These are phyloP conservation scores for Ceratocystis destructans DNA, from an alignment of 2,329 filamentous ascomycete species.

Conservation along the genomic window DNA sequence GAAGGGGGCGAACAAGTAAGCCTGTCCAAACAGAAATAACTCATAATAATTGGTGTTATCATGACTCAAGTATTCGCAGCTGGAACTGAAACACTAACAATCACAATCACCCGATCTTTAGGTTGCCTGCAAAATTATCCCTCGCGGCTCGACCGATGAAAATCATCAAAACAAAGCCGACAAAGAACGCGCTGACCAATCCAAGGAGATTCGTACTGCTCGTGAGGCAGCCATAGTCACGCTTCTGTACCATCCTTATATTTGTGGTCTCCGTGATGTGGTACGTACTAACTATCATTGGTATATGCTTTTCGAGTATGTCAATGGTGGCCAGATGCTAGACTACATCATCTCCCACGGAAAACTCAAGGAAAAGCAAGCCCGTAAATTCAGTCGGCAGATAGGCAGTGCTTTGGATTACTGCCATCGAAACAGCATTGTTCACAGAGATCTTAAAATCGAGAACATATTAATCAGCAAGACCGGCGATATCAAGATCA, in stretches of 20 bases:
- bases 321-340: conserved; percentile 97
- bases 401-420: conserved; percentile 95
- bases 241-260: conserved; percentile 84
- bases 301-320: conserved; percentile 99
- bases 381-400: conserved; percentile 91
- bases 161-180: conserved; percentile 57
- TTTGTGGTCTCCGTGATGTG: conserved; percentile 90
- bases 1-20: conserved; percentile 81
- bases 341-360: conserved; percentile 99
- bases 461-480: conserved; percentile 99
- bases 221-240: conserved; percentile 94
- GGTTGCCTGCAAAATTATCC: conserved; percentile 97
- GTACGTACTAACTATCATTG: conserved; percentile 95
- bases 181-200: conserved; percentile 82
- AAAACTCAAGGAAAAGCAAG: conserved; percentile 94
- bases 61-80: not conserved
- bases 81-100: not conserved
- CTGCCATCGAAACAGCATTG: conserved; percentile 95
- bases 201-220: conserved; percentile 88
- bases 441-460: conserved; percentile 94
- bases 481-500: conserved; percentile 97
- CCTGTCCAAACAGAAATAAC: not conserved
- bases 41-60: not conserved
- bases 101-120: conserved; percentile 26
- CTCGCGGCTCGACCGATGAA: conserved; percentile 77